Percentiles rank a stretch among this genome's conserved stretches.
Evolutionary conservation across 805 yeast species (phyloP).

Genomic region (Myxozyma melibiosi): DNA sequence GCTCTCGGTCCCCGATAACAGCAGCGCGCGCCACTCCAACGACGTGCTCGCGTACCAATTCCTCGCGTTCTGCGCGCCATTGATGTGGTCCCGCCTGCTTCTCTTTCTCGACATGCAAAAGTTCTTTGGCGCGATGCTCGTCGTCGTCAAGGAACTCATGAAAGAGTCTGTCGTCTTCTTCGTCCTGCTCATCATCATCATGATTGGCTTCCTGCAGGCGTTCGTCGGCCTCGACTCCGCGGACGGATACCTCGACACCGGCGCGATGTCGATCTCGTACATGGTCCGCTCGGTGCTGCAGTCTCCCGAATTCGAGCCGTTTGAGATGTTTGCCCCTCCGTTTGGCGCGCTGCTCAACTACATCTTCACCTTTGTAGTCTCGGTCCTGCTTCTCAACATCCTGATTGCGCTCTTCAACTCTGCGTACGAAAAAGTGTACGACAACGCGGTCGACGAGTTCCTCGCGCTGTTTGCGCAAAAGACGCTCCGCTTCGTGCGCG

Average conservation of each 20-base stretch:
- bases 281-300: slow-evolving; percentile 74
- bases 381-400: slow-evolving; percentile 71
- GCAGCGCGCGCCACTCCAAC: slow-evolving; percentile 33
- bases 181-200: slow-evolving; percentile 67
- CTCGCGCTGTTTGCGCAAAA: slow-evolving; percentile 83
- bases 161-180: slow-evolving; percentile 83
- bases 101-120: slow-evolving; percentile 75
- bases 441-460: slow-evolving; percentile 81
- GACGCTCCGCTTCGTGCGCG: slow-evolving; percentile 79
- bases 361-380: slow-evolving; percentile 71
- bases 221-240: slow-evolving; percentile 85
- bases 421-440: slow-evolving; percentile 79
- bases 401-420: slow-evolving; percentile 82
- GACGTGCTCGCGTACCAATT: slow-evolving; percentile 67
- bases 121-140: slow-evolving; percentile 87
- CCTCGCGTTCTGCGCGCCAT: slow-evolving; percentile 78
- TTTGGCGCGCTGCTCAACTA: slow-evolving; percentile 81
- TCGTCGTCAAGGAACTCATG: slow-evolving; percentile 82
- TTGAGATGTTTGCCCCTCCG: slow-evolving; percentile 75
- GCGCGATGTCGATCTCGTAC: slow-evolving; percentile 61
- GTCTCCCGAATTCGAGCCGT: slow-evolving; percentile 69
- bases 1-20: slow-evolving; percentile 27
- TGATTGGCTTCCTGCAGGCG: slow-evolving; percentile 82
- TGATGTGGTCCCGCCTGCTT: slow-evolving; percentile 80
- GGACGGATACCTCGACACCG: slow-evolving; percentile 80